Percentiles rank a stretch among this genome's conserved stretches.
These are phyloP conservation scores for Fonsecaea pugnacius DNA, from an alignment of 2,329 filamentous ascomycete genomes.

Conservation along the genomic window DNA sequence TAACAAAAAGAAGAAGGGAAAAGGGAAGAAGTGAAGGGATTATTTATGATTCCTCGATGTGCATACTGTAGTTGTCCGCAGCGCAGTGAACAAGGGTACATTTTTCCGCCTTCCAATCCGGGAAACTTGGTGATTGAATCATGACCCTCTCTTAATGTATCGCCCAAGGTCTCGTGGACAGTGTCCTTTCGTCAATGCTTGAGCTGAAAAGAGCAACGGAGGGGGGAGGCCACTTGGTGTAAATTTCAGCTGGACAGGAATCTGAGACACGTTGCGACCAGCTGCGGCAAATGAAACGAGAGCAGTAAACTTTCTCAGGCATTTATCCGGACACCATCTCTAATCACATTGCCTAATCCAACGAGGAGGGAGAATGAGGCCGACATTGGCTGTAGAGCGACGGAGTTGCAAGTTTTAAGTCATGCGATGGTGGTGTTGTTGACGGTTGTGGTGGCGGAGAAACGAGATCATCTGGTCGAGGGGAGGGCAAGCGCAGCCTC, in stretches of 20 bases:
- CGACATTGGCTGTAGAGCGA: not conserved
- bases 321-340: not conserved
- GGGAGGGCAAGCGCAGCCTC: not conserved
- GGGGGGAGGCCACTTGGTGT: not conserved
- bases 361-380: not conserved
- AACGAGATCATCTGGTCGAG: not conserved
- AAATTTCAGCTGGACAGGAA: slow-evolving; percentile 8
- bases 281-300: not conserved
- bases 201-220: not conserved
- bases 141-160: not conserved
- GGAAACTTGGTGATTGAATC: not conserved
- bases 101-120: not conserved
- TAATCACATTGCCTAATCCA: not conserved
- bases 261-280: slow-evolving; percentile 23
- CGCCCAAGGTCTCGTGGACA: not conserved
- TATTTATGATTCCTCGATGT: not conserved
- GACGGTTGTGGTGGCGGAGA: not conserved
- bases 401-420: not conserved
- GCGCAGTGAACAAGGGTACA: not conserved
- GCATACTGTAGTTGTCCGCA: not conserved
- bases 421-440: slow-evolving; percentile 5
- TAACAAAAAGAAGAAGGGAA: slow-evolving; percentile 56
- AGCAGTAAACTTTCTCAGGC: not conserved
- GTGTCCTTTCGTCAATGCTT: not conserved
- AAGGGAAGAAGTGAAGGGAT: slow-evolving; percentile 51